A percentile compares a stretch with the other conserved stretches of the same genome.
Conservation (phyloP, 1,139 yeast species). For the Geotrichum cucujoidarum region DNA sequence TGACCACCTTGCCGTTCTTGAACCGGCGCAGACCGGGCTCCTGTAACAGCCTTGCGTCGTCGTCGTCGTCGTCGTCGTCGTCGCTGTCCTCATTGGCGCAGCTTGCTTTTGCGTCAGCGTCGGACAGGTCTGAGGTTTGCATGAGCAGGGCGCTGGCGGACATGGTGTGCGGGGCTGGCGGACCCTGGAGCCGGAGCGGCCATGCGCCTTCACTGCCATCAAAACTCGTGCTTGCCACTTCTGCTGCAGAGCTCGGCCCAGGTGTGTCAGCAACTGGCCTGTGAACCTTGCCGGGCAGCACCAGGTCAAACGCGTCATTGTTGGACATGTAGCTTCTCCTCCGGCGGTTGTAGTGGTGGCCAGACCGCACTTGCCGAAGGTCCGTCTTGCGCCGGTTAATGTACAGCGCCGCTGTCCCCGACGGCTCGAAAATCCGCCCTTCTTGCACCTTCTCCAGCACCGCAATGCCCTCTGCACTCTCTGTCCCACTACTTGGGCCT, state of each 20-base stretch:
- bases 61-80: neutral
- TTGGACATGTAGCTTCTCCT: too few relatives aligned
- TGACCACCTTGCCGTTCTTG: neutral
- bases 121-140: neutral
- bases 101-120: neutral
- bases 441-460: conserved; percentile 27
- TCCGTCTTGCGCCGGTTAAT: neutral
- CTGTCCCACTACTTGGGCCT: neutral
- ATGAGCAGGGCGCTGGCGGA: neutral
- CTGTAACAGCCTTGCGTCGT: too few relatives aligned
- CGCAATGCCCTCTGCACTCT: conserved; percentile 23
- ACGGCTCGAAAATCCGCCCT: conserved; percentile 33
- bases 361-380: neutral
- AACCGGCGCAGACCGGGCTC: neutral
- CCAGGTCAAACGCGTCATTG: neutral
- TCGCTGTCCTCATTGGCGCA: neutral
- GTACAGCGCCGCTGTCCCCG: conserved; percentile 34
- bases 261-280: neutral
- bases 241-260: neutral
- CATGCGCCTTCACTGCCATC: neutral
- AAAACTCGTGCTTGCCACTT: neutral
- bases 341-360: neutral
- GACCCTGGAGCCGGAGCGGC: neutral
- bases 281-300: neutral
- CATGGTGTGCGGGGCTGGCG: neutral